Base-by-base conservation (phyloP, 345 rosid species). In the Garcia nutans region DNA sequence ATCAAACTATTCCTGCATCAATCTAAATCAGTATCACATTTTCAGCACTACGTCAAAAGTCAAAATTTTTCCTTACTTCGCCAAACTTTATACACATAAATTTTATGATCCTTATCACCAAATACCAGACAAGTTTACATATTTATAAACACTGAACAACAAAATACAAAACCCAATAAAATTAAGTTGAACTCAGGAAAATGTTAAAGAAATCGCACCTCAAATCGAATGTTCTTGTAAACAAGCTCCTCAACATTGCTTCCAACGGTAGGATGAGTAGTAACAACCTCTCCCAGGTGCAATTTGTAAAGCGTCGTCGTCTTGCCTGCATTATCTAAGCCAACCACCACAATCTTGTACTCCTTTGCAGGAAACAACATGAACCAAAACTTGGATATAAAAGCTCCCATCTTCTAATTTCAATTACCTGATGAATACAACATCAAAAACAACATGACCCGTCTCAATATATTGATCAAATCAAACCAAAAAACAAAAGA, bases 161-260 rank as follows among this genome's bases (percentile, higher is more conserved):
- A 11, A 44, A 60, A 70, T 15, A 49, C 16, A n/a, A 20, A 1
- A 22, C 12, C 28, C 54, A 71, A 77, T 0, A 8, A 33, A 55
- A 3, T 24, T 17, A 11, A 0, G 58, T 24, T 31, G 2, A 19
- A 75, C 8, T 42, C 57, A 47, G 24, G 24, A 13, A 24, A n/a
- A 4, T 8, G 31, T 31, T 8, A 68, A 55, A 47, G 45, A 67
- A 73, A 56, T 4, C 66, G 20, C 52, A 96, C 98, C 98, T 93
- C 97, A 10, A 96, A 96, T 54, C 97, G 90, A 31, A 96, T 96
- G 63, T 96, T 96, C 85, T 93, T 93, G 84, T 96, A 96, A 55
- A 93, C 95, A 61, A 96, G 93, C 88, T 93, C 99, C 71, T 96
- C 99, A 15, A 96, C 99, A 54, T 96, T 96, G 77, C 98, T 96